Base-by-base conservation (phyloP, 139 green algal species). In the Micractinium conductrix region DNA sequence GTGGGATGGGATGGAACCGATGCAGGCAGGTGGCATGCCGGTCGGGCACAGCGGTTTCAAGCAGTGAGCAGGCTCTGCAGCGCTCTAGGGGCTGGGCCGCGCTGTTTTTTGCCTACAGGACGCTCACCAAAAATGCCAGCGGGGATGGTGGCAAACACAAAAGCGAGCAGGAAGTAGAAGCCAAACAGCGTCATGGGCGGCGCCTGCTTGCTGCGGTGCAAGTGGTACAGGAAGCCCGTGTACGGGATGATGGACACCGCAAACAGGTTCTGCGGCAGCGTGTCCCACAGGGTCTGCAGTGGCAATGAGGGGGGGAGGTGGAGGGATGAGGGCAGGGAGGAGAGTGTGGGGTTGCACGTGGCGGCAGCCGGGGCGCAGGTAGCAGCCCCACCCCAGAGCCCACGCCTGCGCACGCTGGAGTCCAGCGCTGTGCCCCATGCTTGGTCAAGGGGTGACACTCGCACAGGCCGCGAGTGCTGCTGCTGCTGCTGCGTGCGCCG, bases 161-260 rank as follows among this genome's bases (percentile, higher is more conserved):
- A 99, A 0, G 93, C 95, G 12, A 99, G 91, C 17, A 99, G 91
- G 91, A 99, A 99, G 87, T 97, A 98, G 80, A 99, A 99, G 12
- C 97, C 97, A 76, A 97, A 95, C 0, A 97, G 76, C 4, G 87
- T 91, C 3, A 96, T 74, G 1, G 69, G 83, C 12, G 94, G 93
- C 33, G 85, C 79, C 80, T 94, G 88, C 53, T 91, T 93, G 78
- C 42, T 75, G 17, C n/a, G 30, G 16, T 74, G n/a, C 38, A 82
- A 40, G 58, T 90, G 93, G 87, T 95, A 99, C 0, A 99, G 88
- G 87, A 99, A 99, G n/a, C 75, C 93, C 9, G 96, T 86, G 87
- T 99, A 99, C 14, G 96, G 97, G 9, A 99, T 90, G 19, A 99
- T 91, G 48, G 86, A 95, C 44, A 91, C 76, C 0, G 94, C 94